Base-by-base conservation (phyloP, 768 basidiomycete genomes). In the Panaeolus cyanescens region DNA sequence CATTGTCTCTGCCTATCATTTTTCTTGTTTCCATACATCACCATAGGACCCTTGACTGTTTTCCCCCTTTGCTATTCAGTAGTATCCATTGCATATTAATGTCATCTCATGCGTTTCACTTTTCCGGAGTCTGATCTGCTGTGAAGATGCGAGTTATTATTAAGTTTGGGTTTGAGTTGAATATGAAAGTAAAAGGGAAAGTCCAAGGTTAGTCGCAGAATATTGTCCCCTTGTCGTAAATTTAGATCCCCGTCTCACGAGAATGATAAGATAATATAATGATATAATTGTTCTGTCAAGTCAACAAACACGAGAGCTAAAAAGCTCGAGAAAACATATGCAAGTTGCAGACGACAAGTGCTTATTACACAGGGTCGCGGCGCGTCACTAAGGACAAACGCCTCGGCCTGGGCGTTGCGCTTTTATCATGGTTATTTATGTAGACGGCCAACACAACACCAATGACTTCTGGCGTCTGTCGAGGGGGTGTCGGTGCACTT, bases 311-410 rank as follows among this genome's bases (percentile, higher is more conserved):
- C 10, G 12, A 50, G 45, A 50, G 45, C 45, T 50, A 25, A 50
- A 45, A 50, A 50, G 22, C 6, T 34, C 13, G 25, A 4, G 45
- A 50, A 50, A 50, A 50, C 45, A 50, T 50, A 50, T 50, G 45
- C 45, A 50, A 50, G 45, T 50, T 50, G 45, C 25, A 50, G 30
- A 50, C 45, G 25, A 25, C 45, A 50, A 50, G 45, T 50, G 45
- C 45, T 50, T 50, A 22, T 42, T 22, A 42, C 20, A n/a, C 12
- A 20, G 22, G 12, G 45, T 50, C 30, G 22, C 45, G 45, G 45
- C 13, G 45, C 22, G 25, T 42, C 40, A 42, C 20, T 10, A 42
- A 22, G 25, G 40, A 19, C 25, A 42, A 42, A 22, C 20, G 25
- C 40, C 40, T 42, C 40, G 40, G 40, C 40, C 19, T 45, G 22